Percentiles rank a stretch among this genome's conserved stretches.
phyloP scores from a whole-genome alignment of 2,329 filamentous ascomycete species.

The Hymenoscyphus infarciens region DNA sequence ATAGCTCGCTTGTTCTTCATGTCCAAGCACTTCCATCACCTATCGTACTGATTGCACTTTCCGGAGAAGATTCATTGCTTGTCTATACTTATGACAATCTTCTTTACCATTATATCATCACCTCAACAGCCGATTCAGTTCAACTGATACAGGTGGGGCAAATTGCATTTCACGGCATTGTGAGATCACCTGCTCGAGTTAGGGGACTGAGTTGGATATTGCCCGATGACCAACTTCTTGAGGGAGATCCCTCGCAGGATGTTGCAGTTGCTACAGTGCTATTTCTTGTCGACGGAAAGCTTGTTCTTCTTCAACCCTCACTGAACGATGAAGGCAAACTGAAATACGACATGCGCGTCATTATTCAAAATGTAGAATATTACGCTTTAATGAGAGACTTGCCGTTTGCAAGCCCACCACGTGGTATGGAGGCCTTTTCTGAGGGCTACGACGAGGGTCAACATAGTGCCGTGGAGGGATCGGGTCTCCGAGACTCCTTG shows the following conservation, averaged over 20 bases:
- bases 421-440: conserved; percentile 12
- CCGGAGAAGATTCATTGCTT: conserved; percentile 88
- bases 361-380: conserved; percentile 94
- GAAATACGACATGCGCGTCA: conserved; percentile 97
- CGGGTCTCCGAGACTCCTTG: conserved; percentile 71
- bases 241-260: conserved; percentile 93
- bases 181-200: conserved; percentile 87
- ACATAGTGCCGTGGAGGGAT: conserved; percentile 25
- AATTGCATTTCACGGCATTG: conserved; percentile 95
- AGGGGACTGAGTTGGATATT: conserved; percentile 93
- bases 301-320: conserved; percentile 86
- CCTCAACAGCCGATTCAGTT: conserved; percentile 63
- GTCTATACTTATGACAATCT: conserved; percentile 98
- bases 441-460: conserved; percentile 19
- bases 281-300: conserved; percentile 95
- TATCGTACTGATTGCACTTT: conserved; percentile 84
- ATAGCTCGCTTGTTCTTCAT: conserved; percentile 69
- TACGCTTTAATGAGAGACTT: conserved; percentile 91
- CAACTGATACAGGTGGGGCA: conserved; percentile 91
- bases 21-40: conserved; percentile 75
- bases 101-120: conserved; percentile 90
- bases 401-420: conserved; percentile 37
- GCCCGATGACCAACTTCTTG: conserved; percentile 81
- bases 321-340: conserved; percentile 76
- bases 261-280: conserved; percentile 90